phyloP scores from a whole-genome alignment of 1,284 basidiomycete genomes.

The Agaricales sp. region DNA sequence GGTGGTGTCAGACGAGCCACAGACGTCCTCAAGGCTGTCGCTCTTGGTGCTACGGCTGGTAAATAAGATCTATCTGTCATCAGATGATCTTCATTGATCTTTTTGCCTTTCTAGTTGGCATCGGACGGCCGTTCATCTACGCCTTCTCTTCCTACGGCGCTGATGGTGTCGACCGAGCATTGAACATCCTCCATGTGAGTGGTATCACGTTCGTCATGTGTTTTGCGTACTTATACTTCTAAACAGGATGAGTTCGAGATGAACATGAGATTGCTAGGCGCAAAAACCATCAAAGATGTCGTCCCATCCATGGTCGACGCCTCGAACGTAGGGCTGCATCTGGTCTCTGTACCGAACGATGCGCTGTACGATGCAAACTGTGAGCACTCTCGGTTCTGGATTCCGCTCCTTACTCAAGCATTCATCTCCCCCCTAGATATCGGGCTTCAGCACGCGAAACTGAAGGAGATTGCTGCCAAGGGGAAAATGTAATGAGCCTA shows the following conservation, averaged over 20 bases:
- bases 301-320: slow-evolving; percentile 79
- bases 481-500: slow-evolving; percentile 11
- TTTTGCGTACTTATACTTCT: slow-evolving; percentile 2
- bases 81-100: slow-evolving; percentile 6
- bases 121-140: slow-evolving; percentile 82
- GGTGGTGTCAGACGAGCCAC: slow-evolving; percentile 88
- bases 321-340: slow-evolving; percentile 35
- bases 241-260: slow-evolving; percentile 77
- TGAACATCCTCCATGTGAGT: slow-evolving; percentile 70
- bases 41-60: slow-evolving; percentile 86
- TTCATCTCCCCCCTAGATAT: not conserved
- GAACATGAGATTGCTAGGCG: slow-evolving; percentile 78
- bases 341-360: slow-evolving; percentile 38
- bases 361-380: slow-evolving; percentile 51
- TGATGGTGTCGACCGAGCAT: slow-evolving; percentile 69
- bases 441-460: slow-evolving; percentile 28
- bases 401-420: not conserved
- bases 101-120: slow-evolving; percentile 38
- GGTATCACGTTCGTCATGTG: not conserved
- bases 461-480: slow-evolving; percentile 30
- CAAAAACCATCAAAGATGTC: slow-evolving; percentile 60
- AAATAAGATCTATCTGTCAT: slow-evolving; percentile 11
- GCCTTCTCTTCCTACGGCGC: slow-evolving; percentile 84
- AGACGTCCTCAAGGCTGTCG: slow-evolving; percentile 89
- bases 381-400: slow-evolving; percentile 25